Evolutionary conservation across 1,284 basidiomycete species (phyloP).

Genomic region (Tilletia horrida): DNA sequence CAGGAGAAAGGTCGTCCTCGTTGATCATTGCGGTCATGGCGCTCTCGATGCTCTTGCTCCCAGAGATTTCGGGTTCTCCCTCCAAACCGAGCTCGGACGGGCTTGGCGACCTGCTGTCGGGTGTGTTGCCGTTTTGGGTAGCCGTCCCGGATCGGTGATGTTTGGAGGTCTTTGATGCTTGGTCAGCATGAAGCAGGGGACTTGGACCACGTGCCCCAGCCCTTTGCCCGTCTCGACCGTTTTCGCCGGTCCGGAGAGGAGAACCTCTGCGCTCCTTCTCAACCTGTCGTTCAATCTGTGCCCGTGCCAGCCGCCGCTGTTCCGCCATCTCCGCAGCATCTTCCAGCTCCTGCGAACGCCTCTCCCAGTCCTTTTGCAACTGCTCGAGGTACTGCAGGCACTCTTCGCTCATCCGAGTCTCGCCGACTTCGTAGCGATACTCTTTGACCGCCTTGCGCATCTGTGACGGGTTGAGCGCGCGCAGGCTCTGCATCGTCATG

Average conservation of each 20-base stretch:
- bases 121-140: conserved; percentile 32
- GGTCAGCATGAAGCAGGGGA: not conserved
- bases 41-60: conserved; percentile 25
- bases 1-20: conserved; percentile 28
- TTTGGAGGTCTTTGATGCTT: not conserved
- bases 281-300: conserved; percentile 26
- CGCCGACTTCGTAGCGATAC: conserved; percentile 91
- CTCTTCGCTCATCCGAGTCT: conserved; percentile 86
- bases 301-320: conserved; percentile 11
- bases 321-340: not conserved
- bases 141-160: conserved; percentile 40
- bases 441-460: conserved; percentile 89
- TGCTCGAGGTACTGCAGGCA: conserved; percentile 89
- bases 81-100: not conserved
- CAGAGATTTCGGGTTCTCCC: not conserved
- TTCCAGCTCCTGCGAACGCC: conserved; percentile 42
- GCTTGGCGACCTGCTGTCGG: conserved; percentile 22
- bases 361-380: conserved; percentile 92
- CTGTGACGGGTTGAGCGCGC: conserved; percentile 83
- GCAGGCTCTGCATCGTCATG: conserved; percentile 82
- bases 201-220: not conserved
- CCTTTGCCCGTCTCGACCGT: conserved; percentile 23
- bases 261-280: conserved; percentile 25
- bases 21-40: conserved; percentile 20
- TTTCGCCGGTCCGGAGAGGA: conserved; percentile 25